Conservation (phyloP, 257 asterid genomes). For the Solanum tarijense region DNA sequence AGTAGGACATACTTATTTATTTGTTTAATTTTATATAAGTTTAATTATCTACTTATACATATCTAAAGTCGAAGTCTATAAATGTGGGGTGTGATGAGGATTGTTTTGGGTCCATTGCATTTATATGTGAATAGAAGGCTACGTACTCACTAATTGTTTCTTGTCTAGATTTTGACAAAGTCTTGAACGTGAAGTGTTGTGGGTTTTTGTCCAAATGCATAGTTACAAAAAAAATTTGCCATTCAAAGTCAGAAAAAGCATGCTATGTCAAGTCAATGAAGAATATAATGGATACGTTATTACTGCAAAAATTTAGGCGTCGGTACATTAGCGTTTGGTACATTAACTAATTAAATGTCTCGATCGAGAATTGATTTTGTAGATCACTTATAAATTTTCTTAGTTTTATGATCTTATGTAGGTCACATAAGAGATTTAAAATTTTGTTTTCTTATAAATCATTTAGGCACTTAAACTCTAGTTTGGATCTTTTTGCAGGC, state of each 20-base stretch:
- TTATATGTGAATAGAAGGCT: neutral
- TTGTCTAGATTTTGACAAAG: neutral
- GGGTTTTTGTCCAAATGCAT: neutral
- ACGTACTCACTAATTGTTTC: neutral
- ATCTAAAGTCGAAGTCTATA: accelerated
- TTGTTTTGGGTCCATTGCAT: neutral
- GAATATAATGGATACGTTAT: neutral
- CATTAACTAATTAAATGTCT: neutral
- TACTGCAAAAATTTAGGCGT: neutral
- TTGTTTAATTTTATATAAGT: too few relatives aligned
- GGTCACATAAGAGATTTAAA: neutral
- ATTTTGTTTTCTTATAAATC: neutral
- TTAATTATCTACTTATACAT: accelerated
- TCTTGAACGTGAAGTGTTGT: neutral
- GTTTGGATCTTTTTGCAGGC: neutral
- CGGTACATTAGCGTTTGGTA: neutral
- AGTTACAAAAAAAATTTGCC: neutral
- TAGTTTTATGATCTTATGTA: neutral
- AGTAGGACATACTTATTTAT: too few relatives aligned
- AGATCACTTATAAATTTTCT: neutral
- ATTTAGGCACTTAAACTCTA: neutral
- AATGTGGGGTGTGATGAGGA: neutral
- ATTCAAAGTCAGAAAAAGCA: neutral
- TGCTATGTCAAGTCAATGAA: neutral
- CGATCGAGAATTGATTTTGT: neutral